Percentiles rank a stretch among this genome's conserved stretches.
These are phyloP conservation scores for Yarrowia divulgata DNA, from an alignment of 805 yeast species.

Conservation along the genomic window DNA sequence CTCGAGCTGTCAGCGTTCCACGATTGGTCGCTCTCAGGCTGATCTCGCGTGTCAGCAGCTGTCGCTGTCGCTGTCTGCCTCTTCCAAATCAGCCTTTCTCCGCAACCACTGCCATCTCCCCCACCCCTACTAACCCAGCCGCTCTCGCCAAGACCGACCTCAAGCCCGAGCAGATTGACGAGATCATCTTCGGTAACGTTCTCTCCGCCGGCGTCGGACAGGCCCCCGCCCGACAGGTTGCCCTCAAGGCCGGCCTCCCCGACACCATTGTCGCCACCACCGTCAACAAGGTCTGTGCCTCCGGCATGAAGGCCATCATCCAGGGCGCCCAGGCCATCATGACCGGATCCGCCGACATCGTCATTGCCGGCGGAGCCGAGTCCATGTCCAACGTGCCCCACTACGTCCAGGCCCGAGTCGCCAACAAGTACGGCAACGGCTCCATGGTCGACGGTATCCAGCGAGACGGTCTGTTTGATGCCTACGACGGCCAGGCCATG, in stretches of 20 bases:
- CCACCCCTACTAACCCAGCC: slow-evolving; percentile 50
- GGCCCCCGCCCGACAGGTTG: slow-evolving; percentile 98
- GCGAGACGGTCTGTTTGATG: slow-evolving; percentile 93
- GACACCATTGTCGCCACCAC: slow-evolving; percentile 85
- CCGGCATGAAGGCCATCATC: slow-evolving; percentile 91
- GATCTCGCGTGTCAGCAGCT: too few species aligned
- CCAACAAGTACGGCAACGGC: slow-evolving; percentile 88
- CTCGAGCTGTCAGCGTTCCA: too few species aligned
- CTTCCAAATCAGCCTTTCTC: too few species aligned
- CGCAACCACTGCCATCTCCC: too few species aligned
- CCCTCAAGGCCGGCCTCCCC: slow-evolving; percentile 85
- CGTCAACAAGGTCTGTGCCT: slow-evolving; percentile 95
- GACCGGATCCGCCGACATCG: slow-evolving; percentile 89
- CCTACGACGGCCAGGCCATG: slow-evolving; percentile 87
- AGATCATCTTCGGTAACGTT: slow-evolving; percentile 91
- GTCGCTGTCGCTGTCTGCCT: too few species aligned
- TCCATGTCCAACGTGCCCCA: slow-evolving; percentile 96
- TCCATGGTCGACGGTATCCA: slow-evolving; percentile 84
- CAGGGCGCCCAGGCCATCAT: slow-evolving; percentile 88
- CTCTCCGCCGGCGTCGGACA: slow-evolving; percentile 94
- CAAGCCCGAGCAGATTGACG: slow-evolving; percentile 80
- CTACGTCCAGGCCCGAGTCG: slow-evolving; percentile 83
- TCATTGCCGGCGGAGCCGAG: slow-evolving; percentile 97
- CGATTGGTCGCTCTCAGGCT: too few species aligned
- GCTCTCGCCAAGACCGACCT: slow-evolving; percentile 75